Evolutionary conservation across 2,329 filamentous ascomycete genomes (phyloP).

Genomic region (Diaporthe velutina): DNA sequence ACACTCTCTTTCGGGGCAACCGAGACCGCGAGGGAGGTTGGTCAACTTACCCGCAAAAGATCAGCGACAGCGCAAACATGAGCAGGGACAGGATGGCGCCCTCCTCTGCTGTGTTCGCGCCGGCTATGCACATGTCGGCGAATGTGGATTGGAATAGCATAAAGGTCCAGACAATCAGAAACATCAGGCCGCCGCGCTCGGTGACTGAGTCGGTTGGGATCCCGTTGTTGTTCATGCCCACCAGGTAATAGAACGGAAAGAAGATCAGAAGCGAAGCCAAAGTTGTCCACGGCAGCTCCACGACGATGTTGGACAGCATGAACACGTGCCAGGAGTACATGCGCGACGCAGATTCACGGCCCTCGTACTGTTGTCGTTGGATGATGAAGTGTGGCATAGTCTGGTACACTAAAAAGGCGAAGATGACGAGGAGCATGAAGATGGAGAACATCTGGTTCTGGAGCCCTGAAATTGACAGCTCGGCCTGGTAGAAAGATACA

Average conservation of each 20-base stretch:
- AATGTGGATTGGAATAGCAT: constrained; percentile 77
- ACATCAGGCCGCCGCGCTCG: constrained; percentile 74
- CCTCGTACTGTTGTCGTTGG: constrained; percentile 77
- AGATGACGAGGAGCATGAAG: constrained; percentile 79
- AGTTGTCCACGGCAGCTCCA: constrained; percentile 79
- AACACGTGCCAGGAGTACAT: constrained; percentile 78
- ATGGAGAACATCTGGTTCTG: constrained; percentile 79
- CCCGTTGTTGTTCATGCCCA: constrained; percentile 73
- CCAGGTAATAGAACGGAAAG: constrained; percentile 78
- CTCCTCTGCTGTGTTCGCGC: constrained; percentile 73
- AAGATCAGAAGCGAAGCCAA: constrained; percentile 74
- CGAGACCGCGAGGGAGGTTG: constrained; percentile 56
- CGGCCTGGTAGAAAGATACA: constrained; percentile 75
- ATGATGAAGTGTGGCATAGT: constrained; percentile 80
- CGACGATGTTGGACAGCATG: constrained; percentile 74
- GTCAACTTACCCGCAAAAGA: constrained; percentile 76
- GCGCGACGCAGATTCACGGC: constrained; percentile 77
- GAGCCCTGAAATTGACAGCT: constrained; percentile 72
- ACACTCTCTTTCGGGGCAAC: background rate
- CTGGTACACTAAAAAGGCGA: constrained; percentile 73
- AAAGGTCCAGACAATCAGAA: constrained; percentile 75
- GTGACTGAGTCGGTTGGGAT: constrained; percentile 62
- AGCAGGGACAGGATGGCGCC: constrained; percentile 76
- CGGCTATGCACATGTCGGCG: constrained; percentile 73
- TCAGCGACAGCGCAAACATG: constrained; percentile 72